Evolutionary conservation across 2,329 filamentous ascomycete genomes (phyloP).

Genomic region (Ceratocystis eucalypticola): DNA sequence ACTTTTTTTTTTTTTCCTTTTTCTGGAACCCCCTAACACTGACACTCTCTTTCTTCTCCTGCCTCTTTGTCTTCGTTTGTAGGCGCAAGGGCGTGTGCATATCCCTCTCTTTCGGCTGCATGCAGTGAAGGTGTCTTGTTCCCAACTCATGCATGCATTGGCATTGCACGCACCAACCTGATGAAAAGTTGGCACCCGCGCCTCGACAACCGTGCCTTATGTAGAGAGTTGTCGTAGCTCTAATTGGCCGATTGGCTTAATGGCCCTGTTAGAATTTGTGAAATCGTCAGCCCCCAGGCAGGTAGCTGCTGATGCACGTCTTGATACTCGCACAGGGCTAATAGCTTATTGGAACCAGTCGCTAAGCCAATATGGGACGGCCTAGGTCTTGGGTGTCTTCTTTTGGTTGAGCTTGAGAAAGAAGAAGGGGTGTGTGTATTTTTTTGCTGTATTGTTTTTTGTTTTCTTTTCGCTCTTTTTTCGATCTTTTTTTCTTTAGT

Average conservation of each 20-base stretch:
- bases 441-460: neutral
- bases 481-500: neutral
- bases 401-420: neutral
- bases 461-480: neutral
- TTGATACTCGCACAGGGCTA: neutral
- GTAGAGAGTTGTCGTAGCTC: neutral
- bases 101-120: slow-evolving; percentile 1
- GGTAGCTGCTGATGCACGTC: neutral
- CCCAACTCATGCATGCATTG: neutral
- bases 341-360: neutral
- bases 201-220: slow-evolving; percentile 2
- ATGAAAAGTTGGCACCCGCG: neutral
- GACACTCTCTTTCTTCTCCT: neutral
- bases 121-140: neutral
- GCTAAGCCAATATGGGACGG: neutral
- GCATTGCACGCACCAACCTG: neutral
- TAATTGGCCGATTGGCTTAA: neutral
- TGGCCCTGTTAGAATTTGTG: neutral
- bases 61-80: neutral
- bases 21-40: neutral
- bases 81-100: slow-evolving; percentile 4
- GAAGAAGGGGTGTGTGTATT: neutral
- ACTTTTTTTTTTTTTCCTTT: neutral
- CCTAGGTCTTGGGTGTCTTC: neutral
- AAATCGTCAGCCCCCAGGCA: neutral